Conservation (phyloP, 352 stramenopile genomes). For the Blastocystis sp. region DNA sequence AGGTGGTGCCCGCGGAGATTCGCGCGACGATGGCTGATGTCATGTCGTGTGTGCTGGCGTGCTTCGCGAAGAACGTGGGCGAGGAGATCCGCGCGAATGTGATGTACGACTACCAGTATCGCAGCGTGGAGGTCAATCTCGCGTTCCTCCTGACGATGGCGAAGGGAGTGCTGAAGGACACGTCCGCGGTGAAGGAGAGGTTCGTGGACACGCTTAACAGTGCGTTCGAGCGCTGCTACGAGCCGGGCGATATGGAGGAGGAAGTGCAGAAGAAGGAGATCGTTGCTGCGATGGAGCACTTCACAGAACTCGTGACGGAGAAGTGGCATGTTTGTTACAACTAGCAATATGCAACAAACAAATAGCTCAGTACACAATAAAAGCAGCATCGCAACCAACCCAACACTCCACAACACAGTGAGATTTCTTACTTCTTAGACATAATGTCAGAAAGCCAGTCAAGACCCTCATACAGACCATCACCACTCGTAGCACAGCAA, state of each 20-base stretch:
- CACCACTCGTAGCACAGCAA: constrained; percentile 94
- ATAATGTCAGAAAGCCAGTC: constrained; percentile 90
- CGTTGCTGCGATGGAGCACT: neutral
- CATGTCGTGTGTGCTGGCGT: neutral
- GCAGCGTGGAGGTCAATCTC: constrained; percentile 17
- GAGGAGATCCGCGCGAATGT: constrained; percentile 27
- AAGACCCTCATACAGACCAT: constrained; percentile 96
- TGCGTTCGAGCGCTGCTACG: constrained; percentile 12
- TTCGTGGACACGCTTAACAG: constrained; percentile 1
- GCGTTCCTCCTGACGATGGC: constrained; percentile 30
- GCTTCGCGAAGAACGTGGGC: constrained; percentile 23
- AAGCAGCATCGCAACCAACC: too few species aligned
- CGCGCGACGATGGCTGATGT: constrained; percentile 10
- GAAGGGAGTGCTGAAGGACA: constrained; percentile 11
- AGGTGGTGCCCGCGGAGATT: neutral
- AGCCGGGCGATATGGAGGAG: neutral
- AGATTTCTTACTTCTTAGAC: constrained; percentile 76
- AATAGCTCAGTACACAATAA: too few species aligned
- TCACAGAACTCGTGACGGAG: neutral
- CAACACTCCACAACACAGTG: too few species aligned
- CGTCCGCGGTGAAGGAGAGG: neutral
- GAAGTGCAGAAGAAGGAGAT: constrained; percentile 30
- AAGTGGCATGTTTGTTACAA: neutral
- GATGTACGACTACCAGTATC: constrained; percentile 38
- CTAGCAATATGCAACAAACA: neutral